Conservation (phyloP, 1,284 basidiomycete genomes). For the Golubevia sp. region DNA sequence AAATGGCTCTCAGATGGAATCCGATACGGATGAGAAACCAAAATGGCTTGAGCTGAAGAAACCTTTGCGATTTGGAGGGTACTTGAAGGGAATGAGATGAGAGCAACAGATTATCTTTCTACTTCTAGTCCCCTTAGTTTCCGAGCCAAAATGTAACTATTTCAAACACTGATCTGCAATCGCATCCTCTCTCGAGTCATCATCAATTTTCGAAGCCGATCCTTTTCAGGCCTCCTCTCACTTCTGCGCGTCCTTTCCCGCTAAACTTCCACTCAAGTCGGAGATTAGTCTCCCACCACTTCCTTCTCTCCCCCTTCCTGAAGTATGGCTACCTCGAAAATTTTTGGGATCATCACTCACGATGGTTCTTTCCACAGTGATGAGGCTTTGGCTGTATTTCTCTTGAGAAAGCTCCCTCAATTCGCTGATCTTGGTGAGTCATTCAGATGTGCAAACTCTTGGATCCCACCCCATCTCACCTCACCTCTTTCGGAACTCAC, state of each 20-base stretch:
- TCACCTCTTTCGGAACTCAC: constrained; percentile 22
- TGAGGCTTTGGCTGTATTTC: constrained; percentile 55
- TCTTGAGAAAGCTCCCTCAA: constrained; percentile 44
- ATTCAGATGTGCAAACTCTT: not conserved
- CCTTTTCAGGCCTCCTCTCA: too few species aligned
- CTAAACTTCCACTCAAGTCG: too few species aligned
- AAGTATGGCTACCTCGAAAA: too few species aligned
- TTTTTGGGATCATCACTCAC: constrained; percentile 54
- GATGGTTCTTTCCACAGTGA: constrained; percentile 56
- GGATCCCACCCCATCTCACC: not conserved
- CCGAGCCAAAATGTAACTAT: too few species aligned
- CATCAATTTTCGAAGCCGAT: too few species aligned
- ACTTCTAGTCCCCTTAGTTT: too few species aligned
- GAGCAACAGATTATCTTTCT: too few species aligned
- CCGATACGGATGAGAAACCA: not conserved
- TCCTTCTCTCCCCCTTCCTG: too few species aligned
- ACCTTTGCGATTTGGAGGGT: not conserved
- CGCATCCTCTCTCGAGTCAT: too few species aligned
- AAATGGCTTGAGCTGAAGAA: not conserved
- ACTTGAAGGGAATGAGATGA: constrained; percentile 11
- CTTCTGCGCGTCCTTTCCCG: too few species aligned
- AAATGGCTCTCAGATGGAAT: not conserved
- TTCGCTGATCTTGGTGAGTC: constrained; percentile 16
- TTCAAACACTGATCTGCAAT: too few species aligned
- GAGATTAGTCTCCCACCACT: too few species aligned